Percentiles rank a stretch among this genome's conserved stretches.
These are phyloP conservation scores for Bathelium albidoporum DNA, from an alignment of 495 filamentous ascomycete genomes.

Conservation along the genomic window DNA sequence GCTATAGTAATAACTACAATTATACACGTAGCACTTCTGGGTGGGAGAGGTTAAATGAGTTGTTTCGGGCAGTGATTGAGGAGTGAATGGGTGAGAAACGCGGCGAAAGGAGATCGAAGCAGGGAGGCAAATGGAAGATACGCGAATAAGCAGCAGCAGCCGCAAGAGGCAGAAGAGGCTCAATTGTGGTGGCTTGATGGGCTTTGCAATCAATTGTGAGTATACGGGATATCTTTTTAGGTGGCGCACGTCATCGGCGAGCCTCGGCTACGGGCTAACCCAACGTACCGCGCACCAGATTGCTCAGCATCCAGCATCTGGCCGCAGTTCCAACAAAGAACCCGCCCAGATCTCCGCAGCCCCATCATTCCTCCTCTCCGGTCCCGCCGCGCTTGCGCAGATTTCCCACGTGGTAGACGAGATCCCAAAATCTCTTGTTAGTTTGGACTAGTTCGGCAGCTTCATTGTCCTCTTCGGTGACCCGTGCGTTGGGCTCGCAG, in stretches of 20 bases:
- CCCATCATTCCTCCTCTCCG: not conserved
- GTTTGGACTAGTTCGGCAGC: slow-evolving; percentile 11
- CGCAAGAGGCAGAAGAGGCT: not conserved
- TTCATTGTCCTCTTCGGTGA: slow-evolving; percentile 8
- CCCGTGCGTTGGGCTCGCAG: slow-evolving; percentile 28
- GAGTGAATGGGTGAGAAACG: not conserved
- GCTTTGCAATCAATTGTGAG: not conserved
- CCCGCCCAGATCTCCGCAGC: not conserved
- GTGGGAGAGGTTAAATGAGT: no score
- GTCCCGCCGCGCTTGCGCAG: slow-evolving; percentile 55
- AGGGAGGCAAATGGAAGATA: not conserved
- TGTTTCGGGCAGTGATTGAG: no score
- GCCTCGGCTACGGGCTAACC: slow-evolving; percentile 3
- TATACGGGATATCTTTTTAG: not conserved
- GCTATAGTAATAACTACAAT: not conserved
- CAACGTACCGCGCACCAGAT: not conserved
- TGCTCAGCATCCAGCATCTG: not conserved
- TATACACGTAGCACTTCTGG: not conserved
- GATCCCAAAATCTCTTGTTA: slow-evolving; percentile 39
- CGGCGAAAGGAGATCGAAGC: not conserved
- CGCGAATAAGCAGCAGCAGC: not conserved
- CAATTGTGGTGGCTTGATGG: not conserved
- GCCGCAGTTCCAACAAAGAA: not conserved
- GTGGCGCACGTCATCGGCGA: not conserved
- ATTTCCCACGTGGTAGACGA: slow-evolving; percentile 59